A percentile compares a stretch with the other conserved stretches of the same genome.
These are phyloP conservation scores for Phanerochaete carnosa DNA, from an alignment of 768 basidiomycete species.

Conservation along the genomic window DNA sequence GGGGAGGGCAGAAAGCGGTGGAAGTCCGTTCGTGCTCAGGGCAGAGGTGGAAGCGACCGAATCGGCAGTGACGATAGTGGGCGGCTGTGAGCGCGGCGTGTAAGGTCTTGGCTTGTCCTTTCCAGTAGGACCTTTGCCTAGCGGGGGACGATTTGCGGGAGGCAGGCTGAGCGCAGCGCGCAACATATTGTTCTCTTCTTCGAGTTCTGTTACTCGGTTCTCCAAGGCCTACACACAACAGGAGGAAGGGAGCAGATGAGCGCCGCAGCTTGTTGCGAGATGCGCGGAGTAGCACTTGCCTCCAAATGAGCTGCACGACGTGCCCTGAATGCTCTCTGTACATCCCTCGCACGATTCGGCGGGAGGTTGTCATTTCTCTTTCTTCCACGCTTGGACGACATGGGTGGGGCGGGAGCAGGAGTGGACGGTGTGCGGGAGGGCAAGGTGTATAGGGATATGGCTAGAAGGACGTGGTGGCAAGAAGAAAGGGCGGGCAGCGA, in stretches of 20 bases:
- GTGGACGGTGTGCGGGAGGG: constrained; percentile 25
- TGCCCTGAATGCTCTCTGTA: constrained; percentile 87
- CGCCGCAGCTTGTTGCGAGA: constrained; percentile 4
- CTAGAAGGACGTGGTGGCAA: constrained; percentile 15
- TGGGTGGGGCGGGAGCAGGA: constrained; percentile 25
- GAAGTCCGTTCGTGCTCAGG: constrained; percentile 16
- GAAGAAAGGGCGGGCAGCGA: constrained; percentile 32
- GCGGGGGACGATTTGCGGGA: constrained; percentile 63
- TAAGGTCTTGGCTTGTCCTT: constrained; percentile 67
- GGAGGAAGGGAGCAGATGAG: constrained; percentile 20
- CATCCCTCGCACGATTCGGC: constrained; percentile 81
- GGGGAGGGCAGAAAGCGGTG: constrained; percentile 9
- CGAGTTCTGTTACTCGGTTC: constrained; percentile 74
- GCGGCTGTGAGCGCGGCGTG: constrained; percentile 7
- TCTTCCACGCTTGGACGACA: constrained; percentile 87
- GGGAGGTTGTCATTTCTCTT: constrained; percentile 81
- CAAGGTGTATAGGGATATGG: constrained; percentile 32
- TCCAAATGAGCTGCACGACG: constrained; percentile 84
- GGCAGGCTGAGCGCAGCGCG: constrained; percentile 71
- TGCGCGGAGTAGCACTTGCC: constrained; percentile 39
- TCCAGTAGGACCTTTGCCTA: constrained; percentile 85
- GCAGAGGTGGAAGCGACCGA: constrained; percentile 15
- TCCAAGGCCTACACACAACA: constrained; percentile 64
- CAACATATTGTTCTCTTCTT: constrained; percentile 77
- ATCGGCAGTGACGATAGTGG: background rate